Evolutionary conservation across 352 stramenopile species (phyloP).

Genomic region (Phytophthora brassicae): DNA sequence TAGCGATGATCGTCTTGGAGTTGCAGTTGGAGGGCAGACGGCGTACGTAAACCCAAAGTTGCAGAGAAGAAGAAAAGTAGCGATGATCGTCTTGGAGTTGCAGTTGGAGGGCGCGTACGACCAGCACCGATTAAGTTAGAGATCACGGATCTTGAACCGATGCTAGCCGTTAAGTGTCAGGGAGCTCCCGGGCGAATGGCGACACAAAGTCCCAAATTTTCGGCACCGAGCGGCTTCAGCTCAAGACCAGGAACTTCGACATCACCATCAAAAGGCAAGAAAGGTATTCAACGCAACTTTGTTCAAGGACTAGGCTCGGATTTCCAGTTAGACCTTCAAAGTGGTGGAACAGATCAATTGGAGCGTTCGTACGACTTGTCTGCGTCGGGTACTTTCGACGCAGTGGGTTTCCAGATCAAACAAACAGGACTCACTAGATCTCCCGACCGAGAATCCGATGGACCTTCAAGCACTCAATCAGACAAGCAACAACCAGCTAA

Average conservation of each 20-base stretch:
- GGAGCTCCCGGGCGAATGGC: conserved; percentile 35
- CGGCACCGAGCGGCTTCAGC: conserved; percentile 12
- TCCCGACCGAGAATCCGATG: conserved; percentile 42
- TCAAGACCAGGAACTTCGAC: conserved; percentile 33
- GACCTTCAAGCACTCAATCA: conserved; percentile 16
- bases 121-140: conserved; percentile 78
- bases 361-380: conserved; percentile 83
- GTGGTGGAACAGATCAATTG: conserved; percentile 50
- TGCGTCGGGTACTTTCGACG: conserved; percentile 80
- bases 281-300: conserved; percentile 74
- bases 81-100: conserved; percentile 4
- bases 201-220: conserved; percentile 50
- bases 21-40: conserved; percentile 4
- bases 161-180: conserved; percentile 17
- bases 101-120: conserved; percentile 18
- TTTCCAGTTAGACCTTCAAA: conserved; percentile 76
- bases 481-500: conserved; percentile 47
- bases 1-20: conserved; percentile 4
- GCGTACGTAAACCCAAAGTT: conserved; percentile 29
- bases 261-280: conserved; percentile 57
- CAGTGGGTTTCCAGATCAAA: conserved; percentile 82
- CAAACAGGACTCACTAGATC: conserved; percentile 76
- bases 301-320: conserved; percentile 62
- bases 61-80: conserved; percentile 58
- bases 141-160: conserved; percentile 50